A percentile compares a stretch with the other conserved stretches of the same genome.
phyloP scores from a whole-genome alignment of 495 filamentous ascomycete species.

The Xylaria intraflava region DNA sequence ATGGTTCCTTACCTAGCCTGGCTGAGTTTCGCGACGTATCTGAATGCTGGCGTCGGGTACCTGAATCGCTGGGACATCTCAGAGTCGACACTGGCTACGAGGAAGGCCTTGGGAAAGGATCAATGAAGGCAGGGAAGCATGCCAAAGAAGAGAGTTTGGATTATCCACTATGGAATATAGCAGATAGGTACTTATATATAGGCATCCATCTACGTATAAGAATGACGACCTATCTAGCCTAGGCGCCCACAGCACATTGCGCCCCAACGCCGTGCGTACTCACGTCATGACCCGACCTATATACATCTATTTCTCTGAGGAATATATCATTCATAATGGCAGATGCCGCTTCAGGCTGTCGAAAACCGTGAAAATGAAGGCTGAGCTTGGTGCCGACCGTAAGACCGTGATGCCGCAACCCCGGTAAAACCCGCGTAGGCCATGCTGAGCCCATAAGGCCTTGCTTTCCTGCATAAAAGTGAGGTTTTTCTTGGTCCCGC shows the following conservation, averaged over 20 bases:
- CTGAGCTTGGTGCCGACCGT: conserved; percentile 85
- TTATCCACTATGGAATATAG: not conserved
- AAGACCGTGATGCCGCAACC: conserved; percentile 91
- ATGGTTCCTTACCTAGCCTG: conserved; percentile 75
- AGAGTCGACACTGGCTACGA: conserved; percentile 21
- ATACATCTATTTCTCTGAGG: conserved; percentile 13
- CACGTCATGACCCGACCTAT: conserved; percentile 9
- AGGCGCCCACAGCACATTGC: not conserved
- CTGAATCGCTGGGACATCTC: conserved; percentile 70
- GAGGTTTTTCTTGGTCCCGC: conserved; percentile 34
- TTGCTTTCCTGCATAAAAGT: conserved; percentile 64
- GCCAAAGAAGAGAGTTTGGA: not conserved
- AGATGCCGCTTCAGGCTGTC: conserved; percentile 71
- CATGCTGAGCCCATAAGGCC: conserved; percentile 72
- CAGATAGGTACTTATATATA: not conserved
- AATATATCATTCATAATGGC: conserved; percentile 27
- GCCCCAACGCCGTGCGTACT: conserved; percentile 19
- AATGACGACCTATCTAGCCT: not conserved
- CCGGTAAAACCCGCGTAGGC: conserved; percentile 77
- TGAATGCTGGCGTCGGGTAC: conserved; percentile 63
- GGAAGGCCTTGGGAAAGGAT: conserved; percentile 11
- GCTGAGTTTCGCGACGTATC: conserved; percentile 78
- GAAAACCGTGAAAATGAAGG: conserved; percentile 92
- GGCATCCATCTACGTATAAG: not conserved
- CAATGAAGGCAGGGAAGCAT: not conserved